phyloP scores from a whole-genome alignment of 1,284 basidiomycete genomes.

The Tilletia indica region DNA sequence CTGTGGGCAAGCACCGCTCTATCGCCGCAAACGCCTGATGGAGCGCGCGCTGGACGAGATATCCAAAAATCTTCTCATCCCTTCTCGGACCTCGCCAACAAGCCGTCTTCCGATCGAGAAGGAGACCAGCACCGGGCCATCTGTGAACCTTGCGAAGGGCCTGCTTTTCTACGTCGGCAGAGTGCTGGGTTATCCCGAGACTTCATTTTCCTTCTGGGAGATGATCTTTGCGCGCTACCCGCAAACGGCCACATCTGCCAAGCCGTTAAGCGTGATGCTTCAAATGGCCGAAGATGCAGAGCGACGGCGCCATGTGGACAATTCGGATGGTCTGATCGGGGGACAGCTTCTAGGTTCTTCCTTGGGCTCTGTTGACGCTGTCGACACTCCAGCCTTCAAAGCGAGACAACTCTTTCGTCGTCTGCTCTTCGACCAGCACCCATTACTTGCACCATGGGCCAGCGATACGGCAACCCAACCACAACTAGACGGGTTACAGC shows the following conservation, averaged over 20 bases:
- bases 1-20: too few relatives aligned
- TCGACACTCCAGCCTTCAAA: not conserved
- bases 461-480: not conserved
- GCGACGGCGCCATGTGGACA: not conserved
- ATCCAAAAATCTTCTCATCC: too few relatives aligned
- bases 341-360: too few relatives aligned
- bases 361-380: not conserved
- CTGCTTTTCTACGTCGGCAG: not conserved
- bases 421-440: constrained; percentile 9
- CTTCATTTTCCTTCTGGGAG: not conserved
- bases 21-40: too few relatives aligned
- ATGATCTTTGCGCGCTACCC: not conserved
- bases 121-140: not conserved
- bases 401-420: not conserved
- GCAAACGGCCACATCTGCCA: not conserved
- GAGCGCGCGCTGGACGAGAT: too few relatives aligned
- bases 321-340: not conserved
- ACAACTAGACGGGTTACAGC: not conserved
- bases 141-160: not conserved
- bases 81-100: too few relatives aligned
- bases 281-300: not conserved
- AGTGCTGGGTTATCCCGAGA: not conserved
- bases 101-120: not conserved
- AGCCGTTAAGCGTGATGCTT: not conserved
- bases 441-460: not conserved